Evolutionary conservation across 257 asterid species (phyloP).

Genomic region (Fraxinus quadrangulata): DNA sequence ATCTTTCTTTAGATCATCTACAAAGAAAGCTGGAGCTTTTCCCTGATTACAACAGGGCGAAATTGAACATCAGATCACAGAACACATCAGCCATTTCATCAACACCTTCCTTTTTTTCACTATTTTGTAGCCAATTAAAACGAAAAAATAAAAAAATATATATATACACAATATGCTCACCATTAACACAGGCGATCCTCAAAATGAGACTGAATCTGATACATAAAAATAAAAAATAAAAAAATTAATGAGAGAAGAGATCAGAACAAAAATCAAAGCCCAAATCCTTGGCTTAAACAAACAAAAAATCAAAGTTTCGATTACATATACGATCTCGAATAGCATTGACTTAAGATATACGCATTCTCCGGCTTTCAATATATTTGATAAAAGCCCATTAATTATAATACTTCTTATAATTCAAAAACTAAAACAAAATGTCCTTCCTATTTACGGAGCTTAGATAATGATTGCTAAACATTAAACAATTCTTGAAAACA

Average conservation of each 20-base stretch:
- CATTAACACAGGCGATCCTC: slow-evolving; percentile 50
- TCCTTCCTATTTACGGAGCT: slow-evolving; percentile 10
- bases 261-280: slow-evolving; percentile 24
- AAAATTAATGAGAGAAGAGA: slow-evolving; percentile 16
- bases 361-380: neutral
- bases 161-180: slow-evolving; percentile 45
- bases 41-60: slow-evolving; percentile 52
- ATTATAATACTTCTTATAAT: neutral
- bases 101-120: neutral
- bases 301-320: neutral
- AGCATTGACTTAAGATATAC: neutral
- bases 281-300: neutral
- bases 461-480: slow-evolving; percentile 1
- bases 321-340: neutral
- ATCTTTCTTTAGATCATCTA: slow-evolving; percentile 49
- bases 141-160: neutral
- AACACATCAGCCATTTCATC: slow-evolving; percentile 25
- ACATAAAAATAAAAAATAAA: neutral
- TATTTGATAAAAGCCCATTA: slow-evolving; percentile 7
- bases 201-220: slow-evolving; percentile 46
- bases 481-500: neutral
- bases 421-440: neutral
- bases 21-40: slow-evolving; percentile 82
- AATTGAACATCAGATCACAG: slow-evolving; percentile 27
- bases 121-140: neutral